A percentile compares a stretch with the other conserved stretches of the same genome.
Evolutionary conservation across 2,329 filamentous ascomycete genomes (phyloP).

Genomic region (Colletotrichum tofieldiae): DNA sequence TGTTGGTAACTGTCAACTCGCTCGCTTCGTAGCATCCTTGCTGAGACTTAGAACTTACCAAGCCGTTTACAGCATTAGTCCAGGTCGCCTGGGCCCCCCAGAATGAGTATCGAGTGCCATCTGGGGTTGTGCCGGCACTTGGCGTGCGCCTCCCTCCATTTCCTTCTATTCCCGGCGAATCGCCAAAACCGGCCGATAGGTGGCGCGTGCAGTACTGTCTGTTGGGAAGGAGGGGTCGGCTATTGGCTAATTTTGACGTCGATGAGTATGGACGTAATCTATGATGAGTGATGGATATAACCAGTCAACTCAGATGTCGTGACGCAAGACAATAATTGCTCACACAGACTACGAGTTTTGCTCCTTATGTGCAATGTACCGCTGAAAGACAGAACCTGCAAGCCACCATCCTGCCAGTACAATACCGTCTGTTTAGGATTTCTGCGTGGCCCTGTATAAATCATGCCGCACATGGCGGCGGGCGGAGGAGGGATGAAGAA

Average conservation of each 20-base stretch:
- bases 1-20: neutral
- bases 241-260: neutral
- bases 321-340: no score
- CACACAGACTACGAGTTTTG: neutral
- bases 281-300: no score
- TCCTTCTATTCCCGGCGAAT: slow-evolving; percentile 3
- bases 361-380: neutral
- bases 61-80: neutral
- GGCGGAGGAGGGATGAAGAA: neutral
- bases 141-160: neutral
- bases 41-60: neutral
- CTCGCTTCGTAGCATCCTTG: neutral
- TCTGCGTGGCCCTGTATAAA: neutral
- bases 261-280: no score
- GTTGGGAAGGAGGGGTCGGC: neutral
- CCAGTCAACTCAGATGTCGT: no score
- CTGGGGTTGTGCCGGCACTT: neutral
- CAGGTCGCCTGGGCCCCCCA: neutral
- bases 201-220: neutral
- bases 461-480: neutral
- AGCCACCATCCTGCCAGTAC: neutral
- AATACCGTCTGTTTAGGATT: neutral
- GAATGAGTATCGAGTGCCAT: neutral
- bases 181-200: neutral
- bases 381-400: neutral